A percentile compares a stretch with the other conserved stretches of the same genome.
Conservation (phyloP, 2,329 filamentous ascomycete species). For the Talaromyces marneffei region DNA sequence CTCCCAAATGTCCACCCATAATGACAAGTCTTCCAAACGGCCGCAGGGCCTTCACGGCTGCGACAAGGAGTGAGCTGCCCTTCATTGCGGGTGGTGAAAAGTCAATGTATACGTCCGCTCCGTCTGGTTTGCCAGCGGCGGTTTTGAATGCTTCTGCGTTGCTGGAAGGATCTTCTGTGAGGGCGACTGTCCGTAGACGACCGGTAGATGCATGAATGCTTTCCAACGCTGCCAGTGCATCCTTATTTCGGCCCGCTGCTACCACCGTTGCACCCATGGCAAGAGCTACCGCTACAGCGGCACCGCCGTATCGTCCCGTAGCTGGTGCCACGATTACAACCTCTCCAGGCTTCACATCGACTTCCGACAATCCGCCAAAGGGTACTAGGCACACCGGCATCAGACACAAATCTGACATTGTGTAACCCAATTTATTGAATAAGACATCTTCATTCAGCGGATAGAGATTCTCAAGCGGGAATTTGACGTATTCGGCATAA, state of each 20-base stretch:
- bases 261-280: conserved; percentile 49
- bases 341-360: conserved; percentile 43
- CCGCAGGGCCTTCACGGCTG: conserved; percentile 11
- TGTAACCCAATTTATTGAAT: conserved; percentile 34
- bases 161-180: conserved; percentile 3
- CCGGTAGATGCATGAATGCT: neutral
- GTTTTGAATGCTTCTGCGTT: neutral
- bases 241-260: conserved; percentile 40
- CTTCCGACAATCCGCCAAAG: conserved; percentile 40
- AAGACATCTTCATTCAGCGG: conserved; percentile 29
- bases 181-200: neutral
- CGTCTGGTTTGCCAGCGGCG: conserved; percentile 9
- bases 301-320: conserved; percentile 46
- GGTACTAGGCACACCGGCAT: conserved; percentile 35
- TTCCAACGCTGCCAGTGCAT: neutral
- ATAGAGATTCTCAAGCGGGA: conserved; percentile 34
- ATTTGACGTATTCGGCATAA: conserved; percentile 30
- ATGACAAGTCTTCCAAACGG: conserved; percentile 9
- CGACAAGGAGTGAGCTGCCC: conserved; percentile 2
- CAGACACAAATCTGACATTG: conserved; percentile 35
- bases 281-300: conserved; percentile 44
- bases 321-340: conserved; percentile 47
- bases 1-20: conserved; percentile 1
- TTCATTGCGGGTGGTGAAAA: conserved; percentile 16
- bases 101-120: conserved; percentile 16